phyloP scores from a whole-genome alignment of 192 early-diverging fungal species.

The Obelidium mucronatum region DNA sequence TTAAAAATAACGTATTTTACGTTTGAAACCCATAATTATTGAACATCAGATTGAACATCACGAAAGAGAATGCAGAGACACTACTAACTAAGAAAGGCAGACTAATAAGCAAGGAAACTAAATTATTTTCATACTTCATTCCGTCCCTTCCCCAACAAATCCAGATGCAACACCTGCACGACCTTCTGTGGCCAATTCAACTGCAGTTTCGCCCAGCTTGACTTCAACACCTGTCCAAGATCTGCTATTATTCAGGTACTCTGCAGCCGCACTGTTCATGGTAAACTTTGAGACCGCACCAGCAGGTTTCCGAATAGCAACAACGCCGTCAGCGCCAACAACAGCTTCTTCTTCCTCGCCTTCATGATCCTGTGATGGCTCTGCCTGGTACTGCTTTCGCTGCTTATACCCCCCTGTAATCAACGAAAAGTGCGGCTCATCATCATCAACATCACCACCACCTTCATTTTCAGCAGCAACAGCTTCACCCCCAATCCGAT shows the following conservation, averaged over 20 bases:
- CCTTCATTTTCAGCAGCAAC: background rate
- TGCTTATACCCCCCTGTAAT: constrained; percentile 81
- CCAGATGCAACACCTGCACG: constrained; percentile 82
- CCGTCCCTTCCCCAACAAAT: constrained; percentile 12
- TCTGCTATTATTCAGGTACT: constrained; percentile 73
- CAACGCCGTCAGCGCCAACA: constrained; percentile 11
- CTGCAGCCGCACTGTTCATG: constrained; percentile 68
- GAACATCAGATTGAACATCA: no score
- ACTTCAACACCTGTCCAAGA: constrained; percentile 85
- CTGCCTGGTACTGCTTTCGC: background rate
- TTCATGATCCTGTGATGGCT: background rate
- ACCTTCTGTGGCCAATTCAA: constrained; percentile 72
- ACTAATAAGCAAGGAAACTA: no score
- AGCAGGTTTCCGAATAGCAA: constrained; percentile 65
- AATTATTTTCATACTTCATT: constrained; percentile 10
- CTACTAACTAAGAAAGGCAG: no score
- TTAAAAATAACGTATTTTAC: no score
- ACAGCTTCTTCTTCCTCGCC: constrained; percentile 8
- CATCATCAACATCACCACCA: constrained; percentile 55
- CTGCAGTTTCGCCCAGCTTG: constrained; percentile 68
- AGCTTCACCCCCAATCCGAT: constrained; percentile 36
- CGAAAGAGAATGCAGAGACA: no score
- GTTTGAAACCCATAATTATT: no score
- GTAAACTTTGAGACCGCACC: constrained; percentile 58
- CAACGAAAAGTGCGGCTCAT: constrained; percentile 88